These are phyloP conservation scores for Trichoderma guizhouense DNA, from an alignment of 2,329 filamentous ascomycete species.

Conservation along the genomic window DNA sequence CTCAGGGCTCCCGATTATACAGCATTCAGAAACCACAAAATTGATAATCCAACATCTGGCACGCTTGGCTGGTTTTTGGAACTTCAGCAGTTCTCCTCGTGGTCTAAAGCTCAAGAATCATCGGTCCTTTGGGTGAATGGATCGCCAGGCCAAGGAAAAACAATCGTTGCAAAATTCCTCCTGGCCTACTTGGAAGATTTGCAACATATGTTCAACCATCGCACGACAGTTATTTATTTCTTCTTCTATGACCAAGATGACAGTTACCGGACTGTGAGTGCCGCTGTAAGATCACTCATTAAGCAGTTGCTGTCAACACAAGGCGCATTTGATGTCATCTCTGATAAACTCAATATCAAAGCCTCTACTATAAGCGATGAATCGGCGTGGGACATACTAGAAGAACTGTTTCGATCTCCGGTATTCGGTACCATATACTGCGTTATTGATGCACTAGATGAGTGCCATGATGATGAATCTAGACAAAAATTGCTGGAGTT, in stretches of 20 bases:
- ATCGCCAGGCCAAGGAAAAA: not conserved
- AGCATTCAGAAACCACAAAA: not conserved
- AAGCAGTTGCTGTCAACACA: not conserved
- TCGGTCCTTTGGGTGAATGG: not conserved
- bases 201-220: too few relatives aligned
- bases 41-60: not conserved
- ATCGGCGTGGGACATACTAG: not conserved
- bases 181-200: not conserved
- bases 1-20: not conserved
- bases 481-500: not conserved
- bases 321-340: not conserved
- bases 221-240: not conserved
- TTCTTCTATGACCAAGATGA: conserved; percentile 8
- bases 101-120: not conserved
- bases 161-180: conserved; percentile 1
- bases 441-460: conserved; percentile 1
- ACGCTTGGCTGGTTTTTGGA: not conserved
- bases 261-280: not conserved
- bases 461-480: not conserved
- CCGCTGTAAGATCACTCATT: not conserved
- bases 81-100: not conserved
- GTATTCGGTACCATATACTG: not conserved
- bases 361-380: not conserved
- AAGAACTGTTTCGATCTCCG: not conserved
- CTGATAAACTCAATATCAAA: not conserved